A percentile compares a stretch with the other conserved stretches of the same genome.
These are phyloP conservation scores for Penicillium lividum DNA, from an alignment of 495 filamentous ascomycete genomes.

Conservation along the genomic window DNA sequence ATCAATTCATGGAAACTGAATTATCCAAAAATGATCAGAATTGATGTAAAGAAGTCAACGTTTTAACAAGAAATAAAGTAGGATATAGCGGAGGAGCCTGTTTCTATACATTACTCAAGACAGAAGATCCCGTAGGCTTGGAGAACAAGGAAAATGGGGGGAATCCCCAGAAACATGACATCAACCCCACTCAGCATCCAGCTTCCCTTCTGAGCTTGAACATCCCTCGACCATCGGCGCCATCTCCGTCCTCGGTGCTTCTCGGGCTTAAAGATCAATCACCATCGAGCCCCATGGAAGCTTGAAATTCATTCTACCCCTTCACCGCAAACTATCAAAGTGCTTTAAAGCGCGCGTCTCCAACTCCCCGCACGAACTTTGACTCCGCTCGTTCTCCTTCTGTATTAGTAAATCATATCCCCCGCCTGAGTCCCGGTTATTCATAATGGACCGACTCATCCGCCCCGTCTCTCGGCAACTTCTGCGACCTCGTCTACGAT, in stretches of 20 bases:
- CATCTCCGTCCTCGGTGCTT: conserved; percentile 31
- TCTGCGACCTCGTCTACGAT: conserved; percentile 38
- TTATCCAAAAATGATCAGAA: neutral
- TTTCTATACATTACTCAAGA: neutral
- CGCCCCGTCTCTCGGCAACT: conserved; percentile 44
- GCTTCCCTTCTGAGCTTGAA: conserved; percentile 29
- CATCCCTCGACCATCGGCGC: conserved; percentile 11
- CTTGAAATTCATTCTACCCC: neutral
- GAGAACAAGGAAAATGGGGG: neutral
- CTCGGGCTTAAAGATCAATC: conserved; percentile 32
- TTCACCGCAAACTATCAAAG: conserved; percentile 3
- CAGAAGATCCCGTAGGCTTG: too few relatives aligned
- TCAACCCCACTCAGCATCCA: conserved; percentile 22
- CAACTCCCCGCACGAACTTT: conserved; percentile 14
- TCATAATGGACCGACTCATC: conserved; percentile 42
- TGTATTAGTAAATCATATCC: conserved; percentile 6
- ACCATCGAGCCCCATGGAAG: conserved; percentile 15
- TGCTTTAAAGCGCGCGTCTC: conserved; percentile 7
- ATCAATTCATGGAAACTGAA: neutral
- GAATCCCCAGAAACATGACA: conserved; percentile 18
- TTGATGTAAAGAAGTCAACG: neutral
- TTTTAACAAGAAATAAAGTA: neutral
- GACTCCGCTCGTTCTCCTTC: neutral
- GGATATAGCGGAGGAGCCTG: neutral
- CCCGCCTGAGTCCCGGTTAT: neutral